phyloP scores from a whole-genome alignment of 2,329 filamentous ascomycete species.

The Decorospora gaudefroyi region DNA sequence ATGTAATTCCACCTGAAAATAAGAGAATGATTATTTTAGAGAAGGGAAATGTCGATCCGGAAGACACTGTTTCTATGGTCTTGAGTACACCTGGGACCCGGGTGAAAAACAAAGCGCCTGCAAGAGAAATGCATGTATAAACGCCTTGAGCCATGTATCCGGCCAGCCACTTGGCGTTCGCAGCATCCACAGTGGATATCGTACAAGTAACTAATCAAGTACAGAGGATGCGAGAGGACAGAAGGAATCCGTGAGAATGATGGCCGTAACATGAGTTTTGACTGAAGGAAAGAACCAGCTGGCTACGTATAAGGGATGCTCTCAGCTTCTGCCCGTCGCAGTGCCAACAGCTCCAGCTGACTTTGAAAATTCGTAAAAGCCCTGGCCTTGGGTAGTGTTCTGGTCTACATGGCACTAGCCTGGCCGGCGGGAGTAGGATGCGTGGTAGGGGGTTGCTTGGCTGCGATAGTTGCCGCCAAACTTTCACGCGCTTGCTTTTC shows the following conservation, averaged over 20 bases:
- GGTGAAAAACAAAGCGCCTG: not conserved
- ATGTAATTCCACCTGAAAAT: no score
- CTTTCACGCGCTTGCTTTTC: conserved; percentile 78
- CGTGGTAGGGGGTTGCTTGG: conserved; percentile 26
- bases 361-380: not conserved
- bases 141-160: conserved; percentile 8
- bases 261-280: no score
- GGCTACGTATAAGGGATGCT: no score
- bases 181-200: conserved; percentile 18
- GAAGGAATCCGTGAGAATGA: no score
- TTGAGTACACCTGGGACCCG: not conserved
- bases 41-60: not conserved
- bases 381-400: not conserved
- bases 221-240: conserved; percentile 1
- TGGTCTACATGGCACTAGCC: conserved; percentile 15
- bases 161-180: conserved; percentile 6
- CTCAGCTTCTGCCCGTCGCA: no score
- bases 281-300: no score
- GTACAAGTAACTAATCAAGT: conserved; percentile 21
- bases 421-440: conserved; percentile 17
- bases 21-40: not conserved
- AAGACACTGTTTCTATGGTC: conserved; percentile 8
- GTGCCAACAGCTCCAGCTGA: no score
- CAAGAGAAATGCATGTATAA: conserved; percentile 3
- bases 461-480: conserved; percentile 44